These are phyloP conservation scores for Xerocomellus intermedius DNA, from an alignment of 768 basidiomycete genomes.

Conservation along the genomic window DNA sequence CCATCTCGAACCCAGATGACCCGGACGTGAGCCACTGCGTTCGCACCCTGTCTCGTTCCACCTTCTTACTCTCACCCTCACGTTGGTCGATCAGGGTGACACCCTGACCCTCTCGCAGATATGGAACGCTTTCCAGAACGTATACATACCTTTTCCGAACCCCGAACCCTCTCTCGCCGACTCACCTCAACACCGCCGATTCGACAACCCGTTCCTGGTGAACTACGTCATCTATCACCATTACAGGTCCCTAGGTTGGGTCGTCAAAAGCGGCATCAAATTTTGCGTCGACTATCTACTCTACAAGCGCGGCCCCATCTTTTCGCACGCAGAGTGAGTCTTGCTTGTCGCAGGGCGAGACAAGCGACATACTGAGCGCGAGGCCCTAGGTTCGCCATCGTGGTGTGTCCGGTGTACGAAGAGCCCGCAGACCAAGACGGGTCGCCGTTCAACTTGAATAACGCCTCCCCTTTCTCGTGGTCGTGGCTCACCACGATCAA, in stretches of 20 bases:
- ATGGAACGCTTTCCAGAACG: constrained; percentile 63
- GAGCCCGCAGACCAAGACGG: constrained; percentile 66
- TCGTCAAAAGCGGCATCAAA: constrained; percentile 93
- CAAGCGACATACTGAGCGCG: not conserved
- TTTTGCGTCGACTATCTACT: constrained; percentile 95
- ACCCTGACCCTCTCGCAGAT: constrained; percentile 55
- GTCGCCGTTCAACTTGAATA: constrained; percentile 64
- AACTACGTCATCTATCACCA: constrained; percentile 92
- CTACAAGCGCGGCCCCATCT: constrained; percentile 93
- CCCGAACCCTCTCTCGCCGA: constrained; percentile 28
- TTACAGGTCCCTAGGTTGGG: constrained; percentile 95
- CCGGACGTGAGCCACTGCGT: constrained; percentile 44
- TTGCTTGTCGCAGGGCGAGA: not conserved
- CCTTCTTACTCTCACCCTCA: not conserved
- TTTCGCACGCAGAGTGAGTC: constrained; percentile 90
- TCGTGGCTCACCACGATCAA: constrained; percentile 97
- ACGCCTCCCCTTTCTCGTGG: constrained; percentile 79
- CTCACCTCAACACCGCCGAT: constrained; percentile 39
- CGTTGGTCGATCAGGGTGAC: constrained; percentile 41
- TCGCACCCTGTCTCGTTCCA: not conserved
- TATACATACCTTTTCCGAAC: constrained; percentile 44
- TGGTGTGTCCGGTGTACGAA: constrained; percentile 90
- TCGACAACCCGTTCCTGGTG: constrained; percentile 92
- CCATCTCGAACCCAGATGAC: constrained; percentile 56
- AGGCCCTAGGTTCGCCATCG: constrained; percentile 72